Evolutionary conservation across 2,329 filamentous ascomycete genomes (phyloP), one percentile per base, ranked within the genome.

Genomic region (Xylariaceae sp.): DNA sequence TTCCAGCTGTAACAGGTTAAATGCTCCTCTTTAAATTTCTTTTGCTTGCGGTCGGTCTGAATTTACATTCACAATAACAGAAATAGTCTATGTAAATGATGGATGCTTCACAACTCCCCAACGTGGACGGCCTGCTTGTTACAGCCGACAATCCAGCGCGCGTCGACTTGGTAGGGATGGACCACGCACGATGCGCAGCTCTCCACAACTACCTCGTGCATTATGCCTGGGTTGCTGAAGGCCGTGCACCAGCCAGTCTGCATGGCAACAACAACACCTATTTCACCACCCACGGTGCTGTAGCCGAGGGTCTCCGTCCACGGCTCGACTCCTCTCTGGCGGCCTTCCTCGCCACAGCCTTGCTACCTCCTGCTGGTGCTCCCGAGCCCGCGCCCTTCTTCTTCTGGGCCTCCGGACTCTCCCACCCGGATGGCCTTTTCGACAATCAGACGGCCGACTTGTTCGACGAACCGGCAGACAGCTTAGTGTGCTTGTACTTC

Each of bases 191-290:
- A 64, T 70, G 69, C 55, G 66, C 58, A 15, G 62, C 62, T 55
- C 63, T 70, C 23, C 64, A 72, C 49, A 69, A 72, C 32, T 66
- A 69, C 36, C 60, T 72, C 37, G 55, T 67, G 6, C 56, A 66
- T 40, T 64, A 69, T 44, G 49, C 61, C 50, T 65, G 61, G 58
- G 36, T 59, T 32, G 59, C 64, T 27, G 63, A 67, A 55, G 63
- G 64, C 7, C 59, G 57, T 21, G 30, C 42, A 10, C 30, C 52
- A 43, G 61, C 43, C 44, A 49, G 42, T 58, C 50, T 66, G 43
- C 29, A 54, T 53, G 26, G 32, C 7, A n/a, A 35, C 16, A 30
- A 49, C 20, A 57, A 32, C 50, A 63, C 62, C 23, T 68, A 57
- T 53, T 65, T 67, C 43, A 59, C 51, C 30, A 43, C 20, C 13